These are phyloP conservation scores for Dorcoceras hygrometricum DNA, from an alignment of 257 asterid species.

Conservation along the genomic window DNA sequence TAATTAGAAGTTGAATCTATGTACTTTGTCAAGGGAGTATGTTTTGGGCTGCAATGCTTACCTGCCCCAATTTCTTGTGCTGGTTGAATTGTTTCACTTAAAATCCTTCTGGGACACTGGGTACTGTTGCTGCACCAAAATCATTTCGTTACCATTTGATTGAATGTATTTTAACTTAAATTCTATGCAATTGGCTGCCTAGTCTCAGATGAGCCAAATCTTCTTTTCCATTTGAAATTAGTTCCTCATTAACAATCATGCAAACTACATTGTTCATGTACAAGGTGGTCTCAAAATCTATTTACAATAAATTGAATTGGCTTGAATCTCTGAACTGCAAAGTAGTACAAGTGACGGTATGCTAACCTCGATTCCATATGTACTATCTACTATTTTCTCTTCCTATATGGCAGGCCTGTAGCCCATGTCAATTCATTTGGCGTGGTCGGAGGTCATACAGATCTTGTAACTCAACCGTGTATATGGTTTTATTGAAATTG, in stretches of 20 bases:
- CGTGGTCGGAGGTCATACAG: not conserved
- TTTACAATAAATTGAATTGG: not conserved
- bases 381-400: too few relatives aligned
- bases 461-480: not conserved
- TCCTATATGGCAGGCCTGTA: too few relatives aligned
- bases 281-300: not conserved
- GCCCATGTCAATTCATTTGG: not conserved
- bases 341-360: too few relatives aligned
- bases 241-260: not conserved
- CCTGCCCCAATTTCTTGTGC: not conserved
- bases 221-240: not conserved
- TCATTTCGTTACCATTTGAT: not conserved
- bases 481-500: not conserved
- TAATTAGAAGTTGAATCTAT: conserved; percentile 21
- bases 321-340: too few relatives aligned
- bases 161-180: too few relatives aligned
- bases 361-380: too few relatives aligned
- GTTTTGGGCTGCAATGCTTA: not conserved
- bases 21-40: not conserved
- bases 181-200: not conserved
- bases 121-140: not conserved
- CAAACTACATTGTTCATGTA: not conserved
- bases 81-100: not conserved
- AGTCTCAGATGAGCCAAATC: not conserved
- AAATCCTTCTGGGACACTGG: not conserved